A percentile compares a stretch with the other conserved stretches of the same genome.
These are phyloP conservation scores for Fusarium miscanthi DNA, from an alignment of 2,329 filamentous ascomycete genomes.

Conservation along the genomic window DNA sequence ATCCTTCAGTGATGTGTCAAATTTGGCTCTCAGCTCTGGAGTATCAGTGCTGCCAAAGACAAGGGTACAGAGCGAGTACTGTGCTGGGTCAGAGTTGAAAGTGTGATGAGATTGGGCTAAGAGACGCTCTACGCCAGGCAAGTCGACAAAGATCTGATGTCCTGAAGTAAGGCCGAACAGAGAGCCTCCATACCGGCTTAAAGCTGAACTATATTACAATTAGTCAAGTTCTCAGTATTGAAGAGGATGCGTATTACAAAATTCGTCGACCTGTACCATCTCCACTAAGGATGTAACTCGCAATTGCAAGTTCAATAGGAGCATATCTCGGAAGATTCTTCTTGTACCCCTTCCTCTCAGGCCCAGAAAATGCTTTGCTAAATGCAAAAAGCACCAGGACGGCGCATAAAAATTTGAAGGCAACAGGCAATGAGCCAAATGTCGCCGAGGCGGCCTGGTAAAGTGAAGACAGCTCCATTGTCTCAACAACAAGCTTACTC, in stretches of 20 bases:
- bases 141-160: slow-evolving; percentile 30
- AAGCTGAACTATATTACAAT: not conserved
- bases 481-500: not conserved
- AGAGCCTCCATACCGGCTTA: slow-evolving; percentile 29
- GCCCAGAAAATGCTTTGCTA: not conserved
- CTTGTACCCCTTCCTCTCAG: not conserved
- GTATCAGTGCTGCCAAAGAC: slow-evolving; percentile 29
- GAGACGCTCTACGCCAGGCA: slow-evolving; percentile 29
- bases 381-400: not conserved
- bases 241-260: not conserved
- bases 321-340: slow-evolving; percentile 13
- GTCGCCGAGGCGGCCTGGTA: not conserved
- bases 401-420: not conserved
- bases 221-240: not conserved
- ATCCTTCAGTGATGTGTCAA: slow-evolving; percentile 11
- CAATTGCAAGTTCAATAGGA: slow-evolving; percentile 25
- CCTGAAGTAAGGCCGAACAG: slow-evolving; percentile 35
- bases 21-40: slow-evolving; percentile 10
- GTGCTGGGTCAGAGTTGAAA: slow-evolving; percentile 14
- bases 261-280: slow-evolving; percentile 24
- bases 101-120: slow-evolving; percentile 26
- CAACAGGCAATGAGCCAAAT: not conserved
- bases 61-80: slow-evolving; percentile 23
- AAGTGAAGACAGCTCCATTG: not conserved
- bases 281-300: slow-evolving; percentile 17